phyloP scores from a whole-genome alignment of 106 monocot species.

The Platanthera guangdongensis region DNA sequence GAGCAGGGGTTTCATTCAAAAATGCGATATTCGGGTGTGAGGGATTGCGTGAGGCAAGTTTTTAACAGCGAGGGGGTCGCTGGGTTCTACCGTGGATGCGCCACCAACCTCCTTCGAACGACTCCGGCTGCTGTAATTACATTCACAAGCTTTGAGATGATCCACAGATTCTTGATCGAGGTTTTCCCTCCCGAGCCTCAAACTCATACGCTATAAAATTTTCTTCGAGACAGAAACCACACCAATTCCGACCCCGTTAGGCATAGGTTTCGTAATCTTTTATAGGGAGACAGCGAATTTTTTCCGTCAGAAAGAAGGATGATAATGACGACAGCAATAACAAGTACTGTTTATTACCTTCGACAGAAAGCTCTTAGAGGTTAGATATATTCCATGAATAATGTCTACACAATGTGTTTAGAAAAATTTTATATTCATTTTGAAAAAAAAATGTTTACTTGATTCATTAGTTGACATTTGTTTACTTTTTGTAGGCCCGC shows the following conservation, averaged over 20 bases:
- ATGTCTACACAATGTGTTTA: too few species aligned
- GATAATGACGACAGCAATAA: neutral
- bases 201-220: conserved; percentile 26
- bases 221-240: neutral
- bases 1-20: conserved; percentile 62
- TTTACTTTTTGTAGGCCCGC: too few species aligned
- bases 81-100: conserved; percentile 87
- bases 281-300: neutral
- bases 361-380: neutral
- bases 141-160: conserved; percentile 96
- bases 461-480: too few species aligned
- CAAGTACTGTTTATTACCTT: neutral
- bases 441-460: too few species aligned
- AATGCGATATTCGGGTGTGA: conserved; percentile 44
- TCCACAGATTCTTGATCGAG: conserved; percentile 56
- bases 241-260: neutral
- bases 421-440: too few species aligned
- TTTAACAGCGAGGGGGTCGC: conserved; percentile 42
- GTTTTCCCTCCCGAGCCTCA: conserved; percentile 52
- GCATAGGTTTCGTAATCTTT: neutral
- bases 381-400: neutral
- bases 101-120: conserved; percentile 71
- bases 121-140: conserved; percentile 88
- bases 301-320: neutral
- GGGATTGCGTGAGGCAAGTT: conserved; percentile 74